Evolutionary conservation across 345 rosid genomes (phyloP), one percentile per base, ranked within the genome.

Genomic region (Diplotaxis tenuifolia): DNA sequence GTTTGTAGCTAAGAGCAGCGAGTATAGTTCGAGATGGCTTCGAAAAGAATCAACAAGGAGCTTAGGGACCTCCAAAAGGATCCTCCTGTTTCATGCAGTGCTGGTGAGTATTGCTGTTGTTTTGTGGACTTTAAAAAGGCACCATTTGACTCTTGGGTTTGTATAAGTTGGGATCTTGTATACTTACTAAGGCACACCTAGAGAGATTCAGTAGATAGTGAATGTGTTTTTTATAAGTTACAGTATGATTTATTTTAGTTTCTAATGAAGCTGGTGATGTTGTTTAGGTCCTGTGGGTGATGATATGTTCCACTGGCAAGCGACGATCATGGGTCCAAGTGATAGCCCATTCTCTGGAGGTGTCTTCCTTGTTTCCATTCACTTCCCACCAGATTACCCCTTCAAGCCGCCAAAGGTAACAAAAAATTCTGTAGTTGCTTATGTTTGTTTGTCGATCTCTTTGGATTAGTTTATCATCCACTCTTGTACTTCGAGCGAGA

Each of bases 271-370:
- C 4, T 78, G 47, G 38, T 65, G 57, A 4, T 50, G 66, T 40
- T 25, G 5, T 53, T 29, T 79, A 88, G 93, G 93, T 32, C 93
- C 93, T 68, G 80, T 85, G 57, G 89, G 80, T 56, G 89, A 88
- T 70, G 91, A 88, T 52, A 85, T 86, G 85, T 88, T 85, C 59
- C 93, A 86, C 50, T 88, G 93, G 93, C 93, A 88, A 86, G 93
- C 91, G 58, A 86, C 91, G 29, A 88, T 88, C 3, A 88, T 88
- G 93, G 91, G 93, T 38, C 93, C 93, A 49, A 3, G 84, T 2
- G 89, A 88, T 62, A 88, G 93, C 68, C 93, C 91, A 32, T 88
- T 83, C 79, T 45, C 89, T 7, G 91, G 91, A 25, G 93, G 93
- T 57, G 82, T 88, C 3, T 88, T 88, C 60, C 82, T 85, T 65